Percentiles rank a stretch among this genome's conserved stretches.
phyloP scores from a whole-genome alignment of 129 eudicot species.

The Mikania micrantha region DNA sequence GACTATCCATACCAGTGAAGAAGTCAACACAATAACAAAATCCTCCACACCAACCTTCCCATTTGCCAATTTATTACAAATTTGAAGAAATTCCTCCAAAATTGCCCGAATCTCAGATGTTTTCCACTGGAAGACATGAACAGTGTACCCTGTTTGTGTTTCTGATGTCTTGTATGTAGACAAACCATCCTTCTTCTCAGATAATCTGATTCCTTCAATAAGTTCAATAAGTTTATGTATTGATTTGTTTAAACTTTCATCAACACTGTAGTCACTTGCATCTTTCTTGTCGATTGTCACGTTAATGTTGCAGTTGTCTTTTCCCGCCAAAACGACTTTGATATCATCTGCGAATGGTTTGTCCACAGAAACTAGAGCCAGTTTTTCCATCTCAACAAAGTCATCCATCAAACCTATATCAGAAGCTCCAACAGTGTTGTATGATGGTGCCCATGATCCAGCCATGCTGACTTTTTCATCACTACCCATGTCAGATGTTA shows the following conservation, averaged over 20 bases:
- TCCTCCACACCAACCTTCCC: slow-evolving; percentile 50
- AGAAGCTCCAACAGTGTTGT: slow-evolving; percentile 42
- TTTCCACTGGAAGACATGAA: slow-evolving; percentile 82
- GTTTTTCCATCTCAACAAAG: slow-evolving; percentile 86
- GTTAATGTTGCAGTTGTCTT: background rate
- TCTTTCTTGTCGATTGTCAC: slow-evolving; percentile 9
- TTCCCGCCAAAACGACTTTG: slow-evolving; percentile 29
- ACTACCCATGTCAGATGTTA: slow-evolving; percentile 59
- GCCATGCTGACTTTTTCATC: slow-evolving; percentile 70
- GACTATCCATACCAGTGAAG: slow-evolving; percentile 66
- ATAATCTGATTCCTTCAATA: slow-evolving; percentile 50
- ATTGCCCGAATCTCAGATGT: slow-evolving; percentile 52
- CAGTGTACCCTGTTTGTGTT: slow-evolving; percentile 45
- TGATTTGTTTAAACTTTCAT: slow-evolving; percentile 32
- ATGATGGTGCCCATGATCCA: slow-evolving; percentile 51
- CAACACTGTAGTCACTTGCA: slow-evolving; percentile 6
- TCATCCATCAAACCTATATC: slow-evolving; percentile 85
- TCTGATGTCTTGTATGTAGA: slow-evolving; percentile 30
- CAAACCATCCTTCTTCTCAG: slow-evolving; percentile 19
- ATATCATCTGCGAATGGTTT: slow-evolving; percentile 40
- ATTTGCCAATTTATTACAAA: slow-evolving; percentile 41
- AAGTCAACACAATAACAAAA: slow-evolving; percentile 54
- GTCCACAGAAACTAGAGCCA: slow-evolving; percentile 54
- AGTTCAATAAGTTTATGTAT: slow-evolving; percentile 54
- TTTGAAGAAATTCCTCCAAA: slow-evolving; percentile 45